Evolutionary conservation across 1,284 basidiomycete genomes (phyloP).

Genomic region (Inonotus obliquus): DNA sequence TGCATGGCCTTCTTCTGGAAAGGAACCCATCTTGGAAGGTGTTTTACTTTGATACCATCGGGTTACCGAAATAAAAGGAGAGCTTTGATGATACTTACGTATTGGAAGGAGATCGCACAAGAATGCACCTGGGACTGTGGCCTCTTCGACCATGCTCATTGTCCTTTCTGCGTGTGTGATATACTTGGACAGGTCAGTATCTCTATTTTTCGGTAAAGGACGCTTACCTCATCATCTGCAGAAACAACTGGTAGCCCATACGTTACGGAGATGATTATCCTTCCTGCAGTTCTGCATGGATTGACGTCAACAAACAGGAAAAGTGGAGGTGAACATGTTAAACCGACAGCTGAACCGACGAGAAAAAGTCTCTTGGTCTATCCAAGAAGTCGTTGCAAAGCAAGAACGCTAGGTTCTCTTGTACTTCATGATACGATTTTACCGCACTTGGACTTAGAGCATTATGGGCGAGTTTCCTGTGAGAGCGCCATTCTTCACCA

Average conservation of each 20-base stretch:
- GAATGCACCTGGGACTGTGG: conserved; percentile 27
- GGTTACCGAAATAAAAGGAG: not conserved
- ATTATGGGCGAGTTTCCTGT: conserved; percentile 7
- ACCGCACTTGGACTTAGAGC: conserved; percentile 1
- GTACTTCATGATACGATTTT: not conserved
- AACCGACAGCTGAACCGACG: not conserved
- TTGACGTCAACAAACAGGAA: not conserved
- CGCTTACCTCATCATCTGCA: conserved; percentile 29
- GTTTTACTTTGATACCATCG: conserved; percentile 15
- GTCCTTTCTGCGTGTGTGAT: conserved; percentile 37
- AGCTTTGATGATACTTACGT: conserved; percentile 20
- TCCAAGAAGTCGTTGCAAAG: conserved; percentile 9
- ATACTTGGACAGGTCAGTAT: conserved; percentile 24
- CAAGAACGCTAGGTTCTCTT: not conserved
- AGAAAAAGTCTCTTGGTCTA: conserved; percentile 6
- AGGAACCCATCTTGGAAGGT: conserved; percentile 26
- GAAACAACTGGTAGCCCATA: conserved; percentile 26
- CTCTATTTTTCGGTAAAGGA: conserved; percentile 18
- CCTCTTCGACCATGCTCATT: conserved; percentile 23
- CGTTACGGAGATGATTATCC: not conserved
- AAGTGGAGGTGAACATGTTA: not conserved
- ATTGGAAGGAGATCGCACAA: conserved; percentile 29
- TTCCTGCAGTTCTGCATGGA: not conserved
- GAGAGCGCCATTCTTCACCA: conserved; percentile 12
- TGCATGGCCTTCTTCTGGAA: not conserved